phyloP scores from a whole-genome alignment of 805 yeast species.

The Suhomyces kilbournensis region DNA sequence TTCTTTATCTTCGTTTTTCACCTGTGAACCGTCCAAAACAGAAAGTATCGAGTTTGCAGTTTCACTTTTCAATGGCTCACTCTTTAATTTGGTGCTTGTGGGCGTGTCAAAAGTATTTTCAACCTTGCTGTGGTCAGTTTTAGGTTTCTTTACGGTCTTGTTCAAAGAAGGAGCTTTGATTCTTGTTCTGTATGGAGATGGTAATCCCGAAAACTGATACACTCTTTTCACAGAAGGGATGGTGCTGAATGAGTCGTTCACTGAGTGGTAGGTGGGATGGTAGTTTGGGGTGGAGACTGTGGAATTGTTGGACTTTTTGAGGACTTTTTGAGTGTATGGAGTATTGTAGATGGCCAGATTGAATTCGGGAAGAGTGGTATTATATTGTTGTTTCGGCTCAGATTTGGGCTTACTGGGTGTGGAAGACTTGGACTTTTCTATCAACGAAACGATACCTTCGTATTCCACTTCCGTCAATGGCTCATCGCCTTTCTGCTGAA shows the following conservation, averaged over 20 bases:
- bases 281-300: conserved; percentile 34
- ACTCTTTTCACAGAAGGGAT: conserved; percentile 40
- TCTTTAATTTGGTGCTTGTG: conserved; percentile 9
- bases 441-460: conserved; percentile 75
- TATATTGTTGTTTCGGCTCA: background rate
- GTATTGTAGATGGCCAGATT: conserved; percentile 15
- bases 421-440: conserved; percentile 13
- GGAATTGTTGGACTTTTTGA: conserved; percentile 24
- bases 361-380: background rate
- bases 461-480: conserved; percentile 72
- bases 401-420: background rate
- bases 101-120: background rate
- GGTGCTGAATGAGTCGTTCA: conserved; percentile 20
- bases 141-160: background rate
- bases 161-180: conserved; percentile 28
- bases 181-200: conserved; percentile 43
- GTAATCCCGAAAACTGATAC: conserved; percentile 44
- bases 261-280: conserved; percentile 35
- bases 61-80: conserved; percentile 22
- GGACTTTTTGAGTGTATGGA: conserved; percentile 27
- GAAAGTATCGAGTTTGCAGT: conserved; percentile 39
- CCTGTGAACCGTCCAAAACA: conserved; percentile 28
- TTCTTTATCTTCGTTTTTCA: background rate
- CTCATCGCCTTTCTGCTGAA: conserved; percentile 68
- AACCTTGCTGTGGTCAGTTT: background rate